Percentiles rank a stretch among this genome's conserved stretches.
Evolutionary conservation across 1,284 basidiomycete genomes (phyloP).

Genomic region (Ceratobasidium theobromae): DNA sequence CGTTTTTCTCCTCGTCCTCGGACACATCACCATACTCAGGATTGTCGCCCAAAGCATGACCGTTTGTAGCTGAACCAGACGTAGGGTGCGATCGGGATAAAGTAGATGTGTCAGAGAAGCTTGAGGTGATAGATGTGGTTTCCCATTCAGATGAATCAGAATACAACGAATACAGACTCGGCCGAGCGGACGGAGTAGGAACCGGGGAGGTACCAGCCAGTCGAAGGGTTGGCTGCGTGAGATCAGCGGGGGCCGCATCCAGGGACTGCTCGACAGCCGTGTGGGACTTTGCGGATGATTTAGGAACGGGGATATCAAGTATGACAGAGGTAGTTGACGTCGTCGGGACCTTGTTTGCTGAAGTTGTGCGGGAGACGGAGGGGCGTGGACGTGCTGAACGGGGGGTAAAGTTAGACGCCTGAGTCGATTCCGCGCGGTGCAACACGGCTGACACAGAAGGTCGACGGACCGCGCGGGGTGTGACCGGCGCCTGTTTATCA

Average conservation of each 20-base stretch:
- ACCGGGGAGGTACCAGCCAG: slow-evolving; percentile 1
- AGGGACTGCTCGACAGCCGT: slow-evolving; percentile 6
- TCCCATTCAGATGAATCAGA: slow-evolving; percentile 32
- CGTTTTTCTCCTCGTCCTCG: slow-evolving; percentile 35
- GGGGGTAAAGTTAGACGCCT: slow-evolving; percentile 1
- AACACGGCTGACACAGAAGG: slow-evolving; percentile 6
- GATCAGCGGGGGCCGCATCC: slow-evolving; percentile 18
- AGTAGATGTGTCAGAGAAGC: slow-evolving; percentile 23
- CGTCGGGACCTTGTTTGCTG: slow-evolving; percentile 26
- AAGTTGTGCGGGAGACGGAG: slow-evolving; percentile 18
- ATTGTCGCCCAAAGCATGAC: slow-evolving; percentile 10
- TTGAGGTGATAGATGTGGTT: slow-evolving; percentile 31
- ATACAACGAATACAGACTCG: slow-evolving; percentile 9
- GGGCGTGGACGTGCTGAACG: slow-evolving; percentile 15
- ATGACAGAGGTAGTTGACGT: slow-evolving; percentile 20
- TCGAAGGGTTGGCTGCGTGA: slow-evolving; percentile 14
- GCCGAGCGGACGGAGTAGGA: background rate
- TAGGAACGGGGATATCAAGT: slow-evolving; percentile 17
- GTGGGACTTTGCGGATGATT: slow-evolving; percentile 13
- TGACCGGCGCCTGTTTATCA: background rate
- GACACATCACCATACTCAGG: slow-evolving; percentile 30
- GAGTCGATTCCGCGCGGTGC: background rate
- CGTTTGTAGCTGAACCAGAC: slow-evolving; percentile 9
- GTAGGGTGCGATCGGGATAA: slow-evolving; percentile 31
- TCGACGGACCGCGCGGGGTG: background rate